A percentile compares a stretch with the other conserved stretches of the same genome.
phyloP scores from a whole-genome alignment of 108 stramenopile genomes.

The Nitzschia sp. region DNA sequence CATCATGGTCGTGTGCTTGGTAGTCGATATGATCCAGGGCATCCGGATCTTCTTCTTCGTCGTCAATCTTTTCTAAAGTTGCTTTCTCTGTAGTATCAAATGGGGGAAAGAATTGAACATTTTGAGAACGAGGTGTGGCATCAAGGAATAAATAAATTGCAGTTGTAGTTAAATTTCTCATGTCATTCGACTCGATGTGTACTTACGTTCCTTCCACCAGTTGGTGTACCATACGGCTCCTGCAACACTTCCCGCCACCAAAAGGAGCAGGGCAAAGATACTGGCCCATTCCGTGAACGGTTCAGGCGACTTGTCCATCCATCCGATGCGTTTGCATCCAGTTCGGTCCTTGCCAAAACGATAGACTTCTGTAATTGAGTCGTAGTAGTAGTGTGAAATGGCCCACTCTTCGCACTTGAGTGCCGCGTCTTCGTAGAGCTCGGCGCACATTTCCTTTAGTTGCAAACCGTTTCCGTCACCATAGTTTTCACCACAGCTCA shows the following conservation, averaged over 20 bases:
- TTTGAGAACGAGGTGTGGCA: background rate
- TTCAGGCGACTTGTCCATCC: slow-evolving; percentile 19
- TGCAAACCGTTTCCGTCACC: slow-evolving; percentile 36
- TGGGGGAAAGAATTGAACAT: background rate
- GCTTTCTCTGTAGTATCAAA: slow-evolving; percentile 11
- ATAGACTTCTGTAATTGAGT: slow-evolving; percentile 35
- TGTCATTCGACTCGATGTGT: background rate
- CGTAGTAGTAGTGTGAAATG: slow-evolving; percentile 18
- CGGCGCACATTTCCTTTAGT: slow-evolving; percentile 37
- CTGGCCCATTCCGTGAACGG: slow-evolving; percentile 4
- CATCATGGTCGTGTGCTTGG: slow-evolving; percentile 21
- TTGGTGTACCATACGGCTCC: slow-evolving; percentile 11
- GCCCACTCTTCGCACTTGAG: slow-evolving; percentile 39
- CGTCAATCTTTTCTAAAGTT: slow-evolving; percentile 35
- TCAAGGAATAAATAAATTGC: too few species aligned
- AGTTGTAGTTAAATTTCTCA: background rate
- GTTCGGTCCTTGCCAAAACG: slow-evolving; percentile 34
- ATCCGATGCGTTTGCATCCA: slow-evolving; percentile 34
- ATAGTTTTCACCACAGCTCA: slow-evolving; percentile 28
- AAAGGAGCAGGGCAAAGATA: slow-evolving; percentile 3
- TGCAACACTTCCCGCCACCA: slow-evolving; percentile 7
- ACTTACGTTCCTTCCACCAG: slow-evolving; percentile 23
- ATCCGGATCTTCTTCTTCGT: slow-evolving; percentile 16
- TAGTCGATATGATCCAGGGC: background rate
- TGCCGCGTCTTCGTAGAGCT: slow-evolving; percentile 32